Conservation (phyloP, 2,329 filamentous ascomycete species). For the Paradendryphiella salina region DNA sequence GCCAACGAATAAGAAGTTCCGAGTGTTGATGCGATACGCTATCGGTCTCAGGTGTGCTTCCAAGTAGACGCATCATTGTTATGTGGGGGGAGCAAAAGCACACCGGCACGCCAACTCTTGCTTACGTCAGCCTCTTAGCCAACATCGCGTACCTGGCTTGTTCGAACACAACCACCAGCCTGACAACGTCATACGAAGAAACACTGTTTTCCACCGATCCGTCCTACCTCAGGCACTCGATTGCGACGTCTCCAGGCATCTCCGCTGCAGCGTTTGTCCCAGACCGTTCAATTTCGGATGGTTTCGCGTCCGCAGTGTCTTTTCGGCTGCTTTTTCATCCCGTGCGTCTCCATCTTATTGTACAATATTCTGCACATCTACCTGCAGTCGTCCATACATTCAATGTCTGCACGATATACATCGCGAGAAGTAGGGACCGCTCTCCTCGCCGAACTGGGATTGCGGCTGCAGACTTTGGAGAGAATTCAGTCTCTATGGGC, state of each 20-base stretch:
- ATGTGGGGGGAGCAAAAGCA: neutral
- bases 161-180: neutral
- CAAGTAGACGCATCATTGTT: neutral
- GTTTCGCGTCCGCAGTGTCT: neutral
- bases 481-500: constrained; percentile 53
- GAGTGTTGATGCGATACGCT: no score
- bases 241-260: no score
- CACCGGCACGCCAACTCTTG: neutral
- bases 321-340: constrained; percentile 2
- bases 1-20: no score
- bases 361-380: neutral
- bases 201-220: neutral
- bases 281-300: constrained; percentile 2
- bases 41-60: no score
- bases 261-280: no score
- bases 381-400: neutral
- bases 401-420: constrained; percentile 47
- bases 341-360: neutral
- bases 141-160: neutral
- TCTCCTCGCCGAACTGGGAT: constrained; percentile 31
- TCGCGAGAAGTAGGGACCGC: constrained; percentile 30
- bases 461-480: constrained; percentile 30
- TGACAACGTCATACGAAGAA: neutral
- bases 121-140: neutral
- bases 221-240: no score